These are phyloP conservation scores for Leptographium radiaticola DNA, from an alignment of 2,329 filamentous ascomycete genomes.

Conservation along the genomic window DNA sequence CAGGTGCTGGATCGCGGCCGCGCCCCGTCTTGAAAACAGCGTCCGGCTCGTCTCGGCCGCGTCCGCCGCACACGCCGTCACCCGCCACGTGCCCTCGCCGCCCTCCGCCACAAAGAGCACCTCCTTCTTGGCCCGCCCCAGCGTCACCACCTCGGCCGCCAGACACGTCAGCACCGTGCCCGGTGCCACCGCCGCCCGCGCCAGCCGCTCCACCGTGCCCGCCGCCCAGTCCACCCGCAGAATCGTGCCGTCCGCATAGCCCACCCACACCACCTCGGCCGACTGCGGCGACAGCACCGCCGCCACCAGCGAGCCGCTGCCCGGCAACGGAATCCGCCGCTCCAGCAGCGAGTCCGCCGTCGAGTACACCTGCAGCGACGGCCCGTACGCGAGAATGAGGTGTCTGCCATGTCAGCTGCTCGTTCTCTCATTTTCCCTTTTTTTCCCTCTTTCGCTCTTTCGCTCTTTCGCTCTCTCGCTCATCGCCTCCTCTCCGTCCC, in stretches of 20 bases:
- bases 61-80: slow-evolving; percentile 29
- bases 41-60: slow-evolving; percentile 4
- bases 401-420: slow-evolving; percentile 28
- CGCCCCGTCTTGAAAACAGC: slow-evolving; percentile 7
- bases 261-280: slow-evolving; percentile 43
- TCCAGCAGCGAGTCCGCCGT: slow-evolving; percentile 68
- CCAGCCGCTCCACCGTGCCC: slow-evolving; percentile 26
- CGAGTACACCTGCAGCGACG: slow-evolving; percentile 69
- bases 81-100: slow-evolving; percentile 21
- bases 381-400: slow-evolving; percentile 62
- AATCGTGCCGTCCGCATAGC: slow-evolving; percentile 42
- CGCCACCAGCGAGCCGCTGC: slow-evolving; percentile 22
- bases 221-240: slow-evolving; percentile 47
- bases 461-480: too few relatives aligned
- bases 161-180: slow-evolving; percentile 28
- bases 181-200: slow-evolving; percentile 23
- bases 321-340: slow-evolving; percentile 49
- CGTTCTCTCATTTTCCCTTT: neutral
- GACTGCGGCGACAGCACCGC: slow-evolving; percentile 26
- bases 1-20: slow-evolving; percentile 30
- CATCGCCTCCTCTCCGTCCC: too few relatives aligned
- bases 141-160: slow-evolving; percentile 24
- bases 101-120: slow-evolving; percentile 34
- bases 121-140: slow-evolving; percentile 25
- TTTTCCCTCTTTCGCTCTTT: too few relatives aligned